A percentile compares a stretch with the other conserved stretches of the same genome.
These are phyloP conservation scores for Polytrichum commune DNA, from an alignment of 225 moss, liverwort and hornwort genomes.

Conservation along the genomic window DNA sequence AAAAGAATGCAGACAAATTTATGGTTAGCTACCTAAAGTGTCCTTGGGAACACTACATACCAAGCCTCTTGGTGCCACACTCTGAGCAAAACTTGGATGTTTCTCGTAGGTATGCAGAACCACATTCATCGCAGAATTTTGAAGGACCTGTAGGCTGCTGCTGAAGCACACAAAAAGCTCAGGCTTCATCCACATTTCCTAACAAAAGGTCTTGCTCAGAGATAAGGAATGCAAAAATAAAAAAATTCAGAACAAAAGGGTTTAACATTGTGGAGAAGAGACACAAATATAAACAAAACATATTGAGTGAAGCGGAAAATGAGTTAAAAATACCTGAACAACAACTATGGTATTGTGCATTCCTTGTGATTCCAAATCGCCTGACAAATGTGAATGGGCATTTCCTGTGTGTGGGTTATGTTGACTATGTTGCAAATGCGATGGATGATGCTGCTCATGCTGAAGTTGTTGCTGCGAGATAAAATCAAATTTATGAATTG, in stretches of 20 bases:
- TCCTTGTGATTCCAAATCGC: constrained; percentile 53
- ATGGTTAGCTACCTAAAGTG: constrained; percentile 23
- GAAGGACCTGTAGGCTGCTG: constrained; percentile 84
- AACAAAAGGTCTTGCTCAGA: neutral
- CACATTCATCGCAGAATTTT: constrained; percentile 97
- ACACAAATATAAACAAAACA: neutral
- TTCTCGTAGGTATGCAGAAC: constrained; percentile 87
- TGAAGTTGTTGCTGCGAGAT: constrained; percentile 58
- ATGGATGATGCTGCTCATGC: constrained; percentile 51
- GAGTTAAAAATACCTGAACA: constrained; percentile 39
- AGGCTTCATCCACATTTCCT: neutral
- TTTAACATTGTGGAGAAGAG: too few species aligned
- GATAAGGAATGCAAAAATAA: neutral
- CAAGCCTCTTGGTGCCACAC: constrained; percentile 95
- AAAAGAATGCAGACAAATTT: constrained; percentile 24
- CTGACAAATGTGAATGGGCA: constrained; percentile 60
- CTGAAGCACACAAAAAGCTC: constrained; percentile 14
- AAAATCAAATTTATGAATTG: too few species aligned
- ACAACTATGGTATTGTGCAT: constrained; percentile 45
- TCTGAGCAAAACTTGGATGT: constrained; percentile 98
- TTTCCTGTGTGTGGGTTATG: constrained; percentile 74
- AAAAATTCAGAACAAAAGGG: neutral
- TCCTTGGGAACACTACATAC: constrained; percentile 46
- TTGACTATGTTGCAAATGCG: constrained; percentile 75
- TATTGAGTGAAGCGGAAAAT: neutral